Conservation (phyloP, 768 basidiomycete genomes). For the Naganishia randhawae region DNA sequence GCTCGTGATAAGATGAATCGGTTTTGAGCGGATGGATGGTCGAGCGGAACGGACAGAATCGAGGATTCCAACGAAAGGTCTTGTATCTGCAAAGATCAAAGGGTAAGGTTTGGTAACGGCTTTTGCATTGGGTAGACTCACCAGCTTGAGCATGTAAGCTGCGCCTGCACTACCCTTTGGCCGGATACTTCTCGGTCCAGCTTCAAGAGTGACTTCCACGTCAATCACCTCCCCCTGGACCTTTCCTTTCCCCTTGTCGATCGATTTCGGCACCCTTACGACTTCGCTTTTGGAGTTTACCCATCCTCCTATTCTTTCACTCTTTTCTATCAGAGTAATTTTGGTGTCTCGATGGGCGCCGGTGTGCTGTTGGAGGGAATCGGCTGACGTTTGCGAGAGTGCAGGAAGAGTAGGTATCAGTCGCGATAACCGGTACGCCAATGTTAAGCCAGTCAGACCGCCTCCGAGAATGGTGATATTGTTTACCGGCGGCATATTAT, state of each 20-base stretch:
- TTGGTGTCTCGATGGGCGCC: slow-evolving; percentile 32
- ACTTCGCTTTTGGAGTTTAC: slow-evolving; percentile 58
- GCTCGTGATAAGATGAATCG: slow-evolving; percentile 61
- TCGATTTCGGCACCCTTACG: slow-evolving; percentile 52
- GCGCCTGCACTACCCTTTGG: slow-evolving; percentile 61
- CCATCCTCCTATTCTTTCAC: slow-evolving; percentile 77
- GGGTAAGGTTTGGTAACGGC: slow-evolving; percentile 6
- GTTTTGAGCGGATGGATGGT: slow-evolving; percentile 68
- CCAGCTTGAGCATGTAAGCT: slow-evolving; percentile 71
- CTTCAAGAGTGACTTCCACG: slow-evolving; percentile 64
- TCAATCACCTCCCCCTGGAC: slow-evolving; percentile 31
- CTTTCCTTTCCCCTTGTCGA: slow-evolving; percentile 34
- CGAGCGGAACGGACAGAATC: slow-evolving; percentile 65
- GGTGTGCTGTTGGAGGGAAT: too few relatives aligned
- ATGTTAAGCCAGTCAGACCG: slow-evolving; percentile 57
- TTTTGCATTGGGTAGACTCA: slow-evolving; percentile 52
- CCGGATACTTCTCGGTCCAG: slow-evolving; percentile 79
- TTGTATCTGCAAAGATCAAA: slow-evolving; percentile 60
- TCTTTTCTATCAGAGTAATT: slow-evolving; percentile 69
- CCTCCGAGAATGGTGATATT: slow-evolving; percentile 54
- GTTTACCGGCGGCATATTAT: slow-evolving; percentile 9
- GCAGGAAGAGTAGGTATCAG: slow-evolving; percentile 8
- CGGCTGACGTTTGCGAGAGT: neutral
- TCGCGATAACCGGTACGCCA: slow-evolving; percentile 51
- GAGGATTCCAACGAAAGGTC: slow-evolving; percentile 62